Percentiles rank a stretch among this genome's conserved stretches.
Conservation (phyloP, 306 rosid species). For the Echinosophora koreensis region DNA sequence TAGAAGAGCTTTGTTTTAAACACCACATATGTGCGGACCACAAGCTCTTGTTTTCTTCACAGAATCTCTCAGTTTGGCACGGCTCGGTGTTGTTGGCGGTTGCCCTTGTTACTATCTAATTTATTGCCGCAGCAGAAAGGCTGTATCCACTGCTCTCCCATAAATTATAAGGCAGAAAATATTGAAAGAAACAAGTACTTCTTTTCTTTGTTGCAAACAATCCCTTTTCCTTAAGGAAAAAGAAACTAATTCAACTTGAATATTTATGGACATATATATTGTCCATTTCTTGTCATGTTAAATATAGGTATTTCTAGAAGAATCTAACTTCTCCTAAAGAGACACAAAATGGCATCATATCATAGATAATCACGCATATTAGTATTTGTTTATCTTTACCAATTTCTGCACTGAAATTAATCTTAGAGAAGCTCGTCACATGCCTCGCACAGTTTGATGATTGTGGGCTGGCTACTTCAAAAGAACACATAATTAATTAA, state of each 20-base stretch:
- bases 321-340: not conserved
- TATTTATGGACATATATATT: not conserved
- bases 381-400: constrained; percentile 11
- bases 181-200: not conserved
- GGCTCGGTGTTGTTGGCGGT: not conserved
- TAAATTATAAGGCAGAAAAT: not conserved
- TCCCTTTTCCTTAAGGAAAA: not conserved
- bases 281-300: not conserved
- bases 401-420: not conserved
- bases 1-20: constrained; percentile 32
- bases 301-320: not conserved
- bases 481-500: not conserved
- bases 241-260: not conserved
- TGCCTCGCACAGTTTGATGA: not conserved
- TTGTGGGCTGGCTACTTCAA: not conserved
- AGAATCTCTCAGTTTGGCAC: not conserved
- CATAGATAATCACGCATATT: not conserved
- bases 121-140: constrained; percentile 2
- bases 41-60: constrained; percentile 36
- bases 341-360: not conserved
- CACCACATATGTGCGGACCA: constrained; percentile 39
- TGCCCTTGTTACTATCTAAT: constrained; percentile 40
- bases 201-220: not conserved
- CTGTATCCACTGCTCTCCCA: not conserved
- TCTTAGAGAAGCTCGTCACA: constrained; percentile 17